A percentile compares a stretch with the other conserved stretches of the same genome.
phyloP scores from a whole-genome alignment of 2,329 filamentous ascomycete genomes.

The Monascus ruber region DNA sequence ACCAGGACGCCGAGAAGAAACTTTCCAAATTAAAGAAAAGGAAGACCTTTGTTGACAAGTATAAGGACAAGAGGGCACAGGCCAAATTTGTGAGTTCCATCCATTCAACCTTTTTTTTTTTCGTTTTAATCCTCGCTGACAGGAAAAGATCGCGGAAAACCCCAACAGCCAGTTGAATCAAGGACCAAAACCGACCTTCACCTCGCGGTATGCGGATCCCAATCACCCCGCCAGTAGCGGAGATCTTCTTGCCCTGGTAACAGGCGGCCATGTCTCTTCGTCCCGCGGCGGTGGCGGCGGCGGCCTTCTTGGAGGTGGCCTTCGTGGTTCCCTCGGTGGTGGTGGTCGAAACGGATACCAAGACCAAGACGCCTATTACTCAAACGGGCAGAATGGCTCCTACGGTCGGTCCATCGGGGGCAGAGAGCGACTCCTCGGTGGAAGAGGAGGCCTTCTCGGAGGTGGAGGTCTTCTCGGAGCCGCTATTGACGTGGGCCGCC shows the following conservation, averaged over 20 bases:
- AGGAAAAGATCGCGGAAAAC: conserved; percentile 27
- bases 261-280: conserved; percentile 29
- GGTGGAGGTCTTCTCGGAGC: too few relatives aligned
- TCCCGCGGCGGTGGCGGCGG: conserved; percentile 1
- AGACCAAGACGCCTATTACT: too few relatives aligned
- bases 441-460: too few relatives aligned
- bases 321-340: conserved; percentile 1
- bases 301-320: conserved; percentile 7
- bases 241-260: conserved; percentile 35
- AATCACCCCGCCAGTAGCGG: conserved; percentile 42
- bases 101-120: conserved; percentile 2
- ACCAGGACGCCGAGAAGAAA: conserved; percentile 7
- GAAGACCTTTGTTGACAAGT: conserved; percentile 33
- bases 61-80: conserved; percentile 39
- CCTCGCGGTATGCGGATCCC: conserved; percentile 41
- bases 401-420: too few relatives aligned
- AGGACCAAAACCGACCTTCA: conserved; percentile 27
- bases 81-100: conserved; percentile 31
- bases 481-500: too few relatives aligned
- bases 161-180: conserved; percentile 21
- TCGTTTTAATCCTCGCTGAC: not conserved
- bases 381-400: too few relatives aligned
- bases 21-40: conserved; percentile 8
- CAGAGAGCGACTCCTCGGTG: too few relatives aligned
- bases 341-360: not conserved